Base-by-base conservation (phyloP, 1,284 basidiomycete genomes). In the Austroboletus olivaceoglutinosus region DNA sequence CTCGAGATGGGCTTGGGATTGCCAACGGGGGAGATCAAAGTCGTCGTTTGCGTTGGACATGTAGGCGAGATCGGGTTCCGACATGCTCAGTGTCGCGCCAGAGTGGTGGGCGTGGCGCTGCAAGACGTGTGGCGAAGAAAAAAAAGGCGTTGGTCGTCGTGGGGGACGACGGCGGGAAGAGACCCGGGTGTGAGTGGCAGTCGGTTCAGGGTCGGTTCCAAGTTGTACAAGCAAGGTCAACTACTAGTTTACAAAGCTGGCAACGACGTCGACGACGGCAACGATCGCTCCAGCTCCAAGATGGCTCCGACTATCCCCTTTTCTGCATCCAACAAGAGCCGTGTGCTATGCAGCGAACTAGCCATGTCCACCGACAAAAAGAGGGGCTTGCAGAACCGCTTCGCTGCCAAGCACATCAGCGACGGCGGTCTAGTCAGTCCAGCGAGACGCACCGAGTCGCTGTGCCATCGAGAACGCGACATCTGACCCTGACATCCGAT, bases 11-110 rank as follows among this genome's bases (percentile, higher is more conserved):
- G 70, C 64, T 62, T 85, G 84, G 16, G 83, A 82, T 66, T 85
- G 81, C 86, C 86, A 89, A 72, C 87, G 86, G 59, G 88, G 87
- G 58, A 90, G 84, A 77, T 89, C 86, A 70, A 80, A 82, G 64
- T 78, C 79, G 69, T 81, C 79, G 74, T 78, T 76, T 57, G 72
- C 64, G 64, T 71, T 72, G 59, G 68, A 68, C 76, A 78, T 78
- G 73, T 77, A 78, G 61, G 76, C 75, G 52, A 75, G 71, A 67
- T 80, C 78, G 56, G 75, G 73, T 69, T 76, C 75, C 59, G 76
- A 77, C 76, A 78, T 78, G 63, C 55, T 60, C 52, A 45, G 22
- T 45, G n/a, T 27, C 43, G 30, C 30, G 16, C 30, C 30, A 31
- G 45, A 30, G 22, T 33, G 36, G 37, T 34, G 33, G 39, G 33